phyloP scores from a whole-genome alignment of 2,329 filamentous ascomycete genomes.

The Clonostachys chloroleuca region DNA sequence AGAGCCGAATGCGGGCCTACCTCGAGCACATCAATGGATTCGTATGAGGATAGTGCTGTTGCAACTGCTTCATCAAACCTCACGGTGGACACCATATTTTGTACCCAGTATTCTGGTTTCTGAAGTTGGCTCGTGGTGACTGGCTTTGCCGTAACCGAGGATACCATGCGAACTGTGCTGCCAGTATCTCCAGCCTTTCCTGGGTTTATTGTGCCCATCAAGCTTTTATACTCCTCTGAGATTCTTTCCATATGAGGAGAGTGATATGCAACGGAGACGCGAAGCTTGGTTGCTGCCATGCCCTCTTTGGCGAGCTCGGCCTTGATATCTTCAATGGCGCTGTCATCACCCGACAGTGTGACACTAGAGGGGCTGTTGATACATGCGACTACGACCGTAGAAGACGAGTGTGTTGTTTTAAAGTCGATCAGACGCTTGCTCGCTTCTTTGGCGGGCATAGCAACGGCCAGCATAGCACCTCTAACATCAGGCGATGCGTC shows the following conservation, averaged over 20 bases:
- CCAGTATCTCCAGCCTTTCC: constrained; percentile 14
- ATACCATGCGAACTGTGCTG: constrained; percentile 17
- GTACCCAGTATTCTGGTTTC: constrained; percentile 5
- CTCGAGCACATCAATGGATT: background rate
- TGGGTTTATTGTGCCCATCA: constrained; percentile 2
- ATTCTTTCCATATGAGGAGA: constrained; percentile 27
- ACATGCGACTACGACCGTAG: constrained; percentile 19
- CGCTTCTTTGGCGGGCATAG: background rate
- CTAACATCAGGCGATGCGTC: too few species aligned
- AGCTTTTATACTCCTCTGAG: constrained; percentile 11
- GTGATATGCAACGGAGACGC: constrained; percentile 32
- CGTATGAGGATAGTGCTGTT: too few species aligned
- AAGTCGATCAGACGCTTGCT: background rate
- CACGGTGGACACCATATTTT: constrained; percentile 7
- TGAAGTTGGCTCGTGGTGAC: too few species aligned
- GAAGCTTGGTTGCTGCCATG: constrained; percentile 18
- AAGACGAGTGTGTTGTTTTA: too few species aligned
- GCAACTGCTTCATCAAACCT: constrained; percentile 1
- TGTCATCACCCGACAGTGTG: constrained; percentile 24
- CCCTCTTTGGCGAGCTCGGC: constrained; percentile 10
- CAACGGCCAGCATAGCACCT: too few species aligned
- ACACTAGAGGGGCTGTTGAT: constrained; percentile 26
- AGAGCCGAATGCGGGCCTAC: background rate
- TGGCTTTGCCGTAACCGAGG: background rate
- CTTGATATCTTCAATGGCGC: constrained; percentile 1